Evolutionary conservation across 768 basidiomycete species (phyloP).

Genomic region (Mycena chlorophos): DNA sequence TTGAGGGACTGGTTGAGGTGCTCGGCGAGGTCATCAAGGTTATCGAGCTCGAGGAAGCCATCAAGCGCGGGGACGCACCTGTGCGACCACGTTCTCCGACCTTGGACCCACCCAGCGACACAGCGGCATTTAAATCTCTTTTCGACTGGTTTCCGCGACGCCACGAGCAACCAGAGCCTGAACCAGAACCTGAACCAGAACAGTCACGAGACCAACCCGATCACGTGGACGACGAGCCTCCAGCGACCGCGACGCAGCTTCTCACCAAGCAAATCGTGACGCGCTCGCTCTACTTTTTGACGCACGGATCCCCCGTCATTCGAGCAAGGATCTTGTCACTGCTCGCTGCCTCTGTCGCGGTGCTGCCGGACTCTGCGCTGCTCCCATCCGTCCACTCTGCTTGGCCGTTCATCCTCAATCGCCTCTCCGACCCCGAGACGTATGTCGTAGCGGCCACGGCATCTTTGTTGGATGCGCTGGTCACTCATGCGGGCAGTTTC

Average conservation of each 20-base stretch:
- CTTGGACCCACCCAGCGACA: constrained; percentile 26
- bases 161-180: constrained; percentile 39
- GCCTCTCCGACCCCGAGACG: constrained; percentile 69
- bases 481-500: constrained; percentile 72
- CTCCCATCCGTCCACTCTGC: constrained; percentile 84
- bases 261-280: constrained; percentile 84
- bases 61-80: constrained; percentile 20
- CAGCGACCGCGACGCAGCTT: constrained; percentile 68
- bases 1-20: constrained; percentile 86
- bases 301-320: constrained; percentile 84
- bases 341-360: constrained; percentile 69
- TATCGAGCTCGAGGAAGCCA: constrained; percentile 57
- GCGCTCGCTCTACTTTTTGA: constrained; percentile 86
- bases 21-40: constrained; percentile 82
- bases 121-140: constrained; percentile 49
- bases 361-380: constrained; percentile 70
- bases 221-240: constrained; percentile 46
- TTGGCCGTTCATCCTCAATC: constrained; percentile 93
- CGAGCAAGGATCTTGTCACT: constrained; percentile 81
- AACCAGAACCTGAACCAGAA: constrained; percentile 21
- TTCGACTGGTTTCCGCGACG: constrained; percentile 65
- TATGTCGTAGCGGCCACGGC: constrained; percentile 83
- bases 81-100: constrained; percentile 24
- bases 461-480: constrained; percentile 69
- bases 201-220: constrained; percentile 25